Evolutionary conservation across 2,329 filamentous ascomycete genomes (phyloP).

Genomic region (Fusarium metavorans): DNA sequence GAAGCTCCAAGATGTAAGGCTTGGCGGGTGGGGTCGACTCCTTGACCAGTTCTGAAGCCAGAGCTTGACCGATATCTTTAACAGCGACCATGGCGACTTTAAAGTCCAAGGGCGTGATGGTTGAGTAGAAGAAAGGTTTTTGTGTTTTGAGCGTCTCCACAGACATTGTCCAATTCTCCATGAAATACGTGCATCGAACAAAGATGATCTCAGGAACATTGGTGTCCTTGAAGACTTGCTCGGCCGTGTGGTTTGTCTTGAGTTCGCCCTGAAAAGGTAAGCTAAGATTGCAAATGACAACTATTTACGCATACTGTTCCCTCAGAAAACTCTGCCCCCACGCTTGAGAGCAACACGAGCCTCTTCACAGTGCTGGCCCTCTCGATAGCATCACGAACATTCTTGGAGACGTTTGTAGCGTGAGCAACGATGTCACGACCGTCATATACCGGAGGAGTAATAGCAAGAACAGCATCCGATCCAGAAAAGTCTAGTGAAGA

Average conservation of each 20-base stretch:
- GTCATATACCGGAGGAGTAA: conserved; percentile 47
- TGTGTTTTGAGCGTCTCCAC: conserved; percentile 43
- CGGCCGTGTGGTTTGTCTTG: conserved; percentile 50
- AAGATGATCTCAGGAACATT: conserved; percentile 45
- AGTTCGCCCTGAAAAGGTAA: conserved; percentile 48
- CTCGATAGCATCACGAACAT: conserved; percentile 45
- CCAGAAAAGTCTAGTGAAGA: conserved; percentile 47
- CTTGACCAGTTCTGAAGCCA: conserved; percentile 44
- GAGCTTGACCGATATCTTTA: conserved; percentile 37
- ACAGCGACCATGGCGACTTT: conserved; percentile 49
- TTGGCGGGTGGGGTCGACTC: conserved; percentile 25
- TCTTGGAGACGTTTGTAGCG: conserved; percentile 40
- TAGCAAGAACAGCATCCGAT: conserved; percentile 46
- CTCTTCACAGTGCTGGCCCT: conserved; percentile 42
- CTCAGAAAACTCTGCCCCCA: conserved; percentile 48
- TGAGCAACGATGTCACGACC: conserved; percentile 38
- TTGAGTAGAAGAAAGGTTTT: conserved; percentile 49
- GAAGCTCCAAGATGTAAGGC: conserved; percentile 49
- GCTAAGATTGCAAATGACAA: neutral
- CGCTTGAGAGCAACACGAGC: conserved; percentile 48
- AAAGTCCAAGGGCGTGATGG: conserved; percentile 49
- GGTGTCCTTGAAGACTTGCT: conserved; percentile 34
- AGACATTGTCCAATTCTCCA: conserved; percentile 53
- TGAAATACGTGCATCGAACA: conserved; percentile 52
- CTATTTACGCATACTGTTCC: conserved; percentile 45